Conservation (phyloP, 2,329 filamentous ascomycete species). For the Aciculosporium take region DNA sequence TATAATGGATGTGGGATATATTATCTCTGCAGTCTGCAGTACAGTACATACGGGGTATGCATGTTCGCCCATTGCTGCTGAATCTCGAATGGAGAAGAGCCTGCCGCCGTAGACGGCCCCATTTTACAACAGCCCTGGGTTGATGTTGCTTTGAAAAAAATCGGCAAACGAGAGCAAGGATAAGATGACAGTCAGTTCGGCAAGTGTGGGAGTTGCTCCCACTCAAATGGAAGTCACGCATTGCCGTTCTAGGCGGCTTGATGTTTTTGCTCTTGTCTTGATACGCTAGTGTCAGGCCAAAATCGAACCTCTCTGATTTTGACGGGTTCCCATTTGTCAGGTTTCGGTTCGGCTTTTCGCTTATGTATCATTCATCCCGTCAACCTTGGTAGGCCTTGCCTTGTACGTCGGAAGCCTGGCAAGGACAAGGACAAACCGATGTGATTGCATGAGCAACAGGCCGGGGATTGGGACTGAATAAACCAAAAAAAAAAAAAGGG, state of each 20-base stretch:
- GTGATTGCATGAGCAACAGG: neutral
- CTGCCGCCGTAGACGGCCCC: neutral
- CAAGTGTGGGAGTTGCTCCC: neutral
- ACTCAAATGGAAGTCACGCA: neutral
- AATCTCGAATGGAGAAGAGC: neutral
- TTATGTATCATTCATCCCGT: neutral
- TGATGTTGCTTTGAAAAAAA: neutral
- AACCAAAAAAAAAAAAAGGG: neutral
- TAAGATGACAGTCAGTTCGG: neutral
- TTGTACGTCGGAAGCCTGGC: neutral
- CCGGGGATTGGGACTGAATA: neutral
- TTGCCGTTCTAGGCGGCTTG: neutral
- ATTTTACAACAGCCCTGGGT: neutral
- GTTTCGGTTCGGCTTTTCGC: neutral
- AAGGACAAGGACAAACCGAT: neutral
- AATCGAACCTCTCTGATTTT: neutral
- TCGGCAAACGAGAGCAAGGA: neutral
- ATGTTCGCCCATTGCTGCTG: neutral
- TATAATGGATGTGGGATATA: neutral
- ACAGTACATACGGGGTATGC: too few relatives aligned
- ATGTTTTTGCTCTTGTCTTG: neutral
- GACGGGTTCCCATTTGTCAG: neutral
- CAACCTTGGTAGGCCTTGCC: neutral
- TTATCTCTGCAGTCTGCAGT: neutral
- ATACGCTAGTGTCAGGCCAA: neutral